phyloP scores from a whole-genome alignment of 352 stramenopile species.

The Blastocystis hominis region DNA sequence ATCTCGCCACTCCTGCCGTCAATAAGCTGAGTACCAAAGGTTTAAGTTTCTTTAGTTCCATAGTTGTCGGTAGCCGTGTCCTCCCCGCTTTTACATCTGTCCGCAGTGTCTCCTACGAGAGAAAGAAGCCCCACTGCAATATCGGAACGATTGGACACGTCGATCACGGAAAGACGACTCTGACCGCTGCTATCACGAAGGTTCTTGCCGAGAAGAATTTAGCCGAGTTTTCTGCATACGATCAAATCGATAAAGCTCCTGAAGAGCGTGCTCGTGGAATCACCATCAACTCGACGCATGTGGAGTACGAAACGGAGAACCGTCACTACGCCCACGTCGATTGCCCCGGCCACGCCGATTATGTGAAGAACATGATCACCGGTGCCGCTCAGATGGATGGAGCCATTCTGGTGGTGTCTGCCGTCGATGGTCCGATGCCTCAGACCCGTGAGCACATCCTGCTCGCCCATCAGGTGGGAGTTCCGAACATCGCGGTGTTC shows the following conservation, averaged over 20 bases:
- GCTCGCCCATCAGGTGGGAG: conserved; percentile 79
- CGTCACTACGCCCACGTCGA: conserved; percentile 90
- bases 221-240: conserved; percentile 74
- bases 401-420: conserved; percentile 77
- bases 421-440: conserved; percentile 84
- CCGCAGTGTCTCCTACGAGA: conserved; percentile 61
- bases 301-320: conserved; percentile 80
- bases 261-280: conserved; percentile 87
- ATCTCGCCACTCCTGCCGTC: background rate
- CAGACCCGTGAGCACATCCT: conserved; percentile 92
- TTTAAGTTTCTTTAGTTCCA: background rate
- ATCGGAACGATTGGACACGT: conserved; percentile 95
- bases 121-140: conserved; percentile 86
- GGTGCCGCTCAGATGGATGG: conserved; percentile 87
- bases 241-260: conserved; percentile 87
- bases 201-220: conserved; percentile 72
- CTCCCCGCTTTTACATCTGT: conserved; percentile 24
- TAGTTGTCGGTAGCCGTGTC: background rate
- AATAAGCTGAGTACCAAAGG: background rate
- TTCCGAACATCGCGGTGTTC: conserved; percentile 82
- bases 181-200: conserved; percentile 89
- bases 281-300: conserved; percentile 81
- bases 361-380: conserved; percentile 98
- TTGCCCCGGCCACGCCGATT: conserved; percentile 87
- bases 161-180: conserved; percentile 89